These are phyloP conservation scores for Lichina pygmaea DNA, from an alignment of 495 filamentous ascomycete genomes.

Conservation along the genomic window DNA sequence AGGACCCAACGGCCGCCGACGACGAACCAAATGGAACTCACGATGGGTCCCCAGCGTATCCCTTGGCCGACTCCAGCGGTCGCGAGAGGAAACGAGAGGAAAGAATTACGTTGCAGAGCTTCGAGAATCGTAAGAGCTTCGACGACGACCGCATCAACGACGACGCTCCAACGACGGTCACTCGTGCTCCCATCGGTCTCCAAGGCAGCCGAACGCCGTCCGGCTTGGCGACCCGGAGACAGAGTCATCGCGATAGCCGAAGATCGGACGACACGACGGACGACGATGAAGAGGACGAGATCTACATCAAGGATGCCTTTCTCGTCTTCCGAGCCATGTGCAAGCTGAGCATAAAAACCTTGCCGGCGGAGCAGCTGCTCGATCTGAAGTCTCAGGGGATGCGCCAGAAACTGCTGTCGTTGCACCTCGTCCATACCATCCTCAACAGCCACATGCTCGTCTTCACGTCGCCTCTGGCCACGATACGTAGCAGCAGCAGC, in stretches of 20 bases:
- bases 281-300: constrained; percentile 87
- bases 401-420: constrained; percentile 85
- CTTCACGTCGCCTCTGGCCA: constrained; percentile 70
- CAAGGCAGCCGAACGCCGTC: constrained; percentile 26
- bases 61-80: constrained; percentile 21
- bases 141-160: constrained; percentile 80
- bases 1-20: constrained; percentile 17
- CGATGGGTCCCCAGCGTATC: constrained; percentile 8
- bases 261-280: constrained; percentile 20
- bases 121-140: constrained; percentile 79
- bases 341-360: constrained; percentile 77
- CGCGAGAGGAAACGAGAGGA: constrained; percentile 28
- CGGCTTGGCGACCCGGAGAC: constrained; percentile 17
- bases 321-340: constrained; percentile 93
- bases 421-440: constrained; percentile 81
- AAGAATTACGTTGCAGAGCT: constrained; percentile 83
- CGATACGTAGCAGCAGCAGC: constrained; percentile 63
- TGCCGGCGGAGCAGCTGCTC: constrained; percentile 71
- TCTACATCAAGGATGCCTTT: constrained; percentile 89
- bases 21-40: constrained; percentile 15
- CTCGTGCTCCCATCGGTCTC: constrained; percentile 32
- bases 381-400: constrained; percentile 85
- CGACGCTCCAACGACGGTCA: constrained; percentile 77
- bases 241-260: constrained; percentile 8
- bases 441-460: constrained; percentile 73